phyloP scores from a whole-genome alignment of 108 stramenopile genomes.

The Thalassiosira profunda region DNA sequence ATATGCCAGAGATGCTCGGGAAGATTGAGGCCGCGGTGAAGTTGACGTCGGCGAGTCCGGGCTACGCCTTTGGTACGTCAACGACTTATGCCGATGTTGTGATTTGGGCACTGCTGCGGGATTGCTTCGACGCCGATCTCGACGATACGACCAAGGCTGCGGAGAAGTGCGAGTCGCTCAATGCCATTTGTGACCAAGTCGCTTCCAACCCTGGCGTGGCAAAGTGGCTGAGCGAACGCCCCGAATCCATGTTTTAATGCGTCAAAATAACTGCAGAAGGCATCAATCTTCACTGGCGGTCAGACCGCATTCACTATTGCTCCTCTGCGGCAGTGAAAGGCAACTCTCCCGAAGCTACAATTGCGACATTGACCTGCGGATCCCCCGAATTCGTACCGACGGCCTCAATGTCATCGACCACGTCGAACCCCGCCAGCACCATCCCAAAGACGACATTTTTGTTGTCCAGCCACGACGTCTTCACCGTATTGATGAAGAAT shows the following conservation, averaged over 20 bases:
- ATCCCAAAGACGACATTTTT: conserved; percentile 85
- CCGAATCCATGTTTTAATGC: conserved; percentile 54
- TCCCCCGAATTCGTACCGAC: conserved; percentile 77
- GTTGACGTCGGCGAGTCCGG: conserved; percentile 16
- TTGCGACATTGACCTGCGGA: conserved; percentile 57
- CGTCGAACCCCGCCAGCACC: conserved; percentile 72
- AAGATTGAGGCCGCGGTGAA: conserved; percentile 56
- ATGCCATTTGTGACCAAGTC: conserved; percentile 48
- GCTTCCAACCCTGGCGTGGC: conserved; percentile 39
- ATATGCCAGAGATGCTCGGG: conserved; percentile 55
- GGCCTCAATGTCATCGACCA: conserved; percentile 70
- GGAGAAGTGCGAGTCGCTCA: conserved; percentile 43
- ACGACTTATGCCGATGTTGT: conserved; percentile 57
- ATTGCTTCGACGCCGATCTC: conserved; percentile 43
- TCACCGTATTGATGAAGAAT: conserved; percentile 92
- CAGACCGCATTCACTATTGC: not conserved
- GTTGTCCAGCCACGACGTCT: conserved; percentile 92
- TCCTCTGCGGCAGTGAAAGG: not conserved
- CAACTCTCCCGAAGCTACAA: conserved; percentile 85
- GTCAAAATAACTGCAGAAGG: no score
- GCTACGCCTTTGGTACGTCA: conserved; percentile 49
- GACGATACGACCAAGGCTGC: conserved; percentile 59
- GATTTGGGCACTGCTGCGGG: conserved; percentile 55
- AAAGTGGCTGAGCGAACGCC: conserved; percentile 56
- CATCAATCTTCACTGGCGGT: not conserved